phyloP scores from a whole-genome alignment of 2,329 filamentous ascomycete species.

The Stemphylium vesicarium region DNA sequence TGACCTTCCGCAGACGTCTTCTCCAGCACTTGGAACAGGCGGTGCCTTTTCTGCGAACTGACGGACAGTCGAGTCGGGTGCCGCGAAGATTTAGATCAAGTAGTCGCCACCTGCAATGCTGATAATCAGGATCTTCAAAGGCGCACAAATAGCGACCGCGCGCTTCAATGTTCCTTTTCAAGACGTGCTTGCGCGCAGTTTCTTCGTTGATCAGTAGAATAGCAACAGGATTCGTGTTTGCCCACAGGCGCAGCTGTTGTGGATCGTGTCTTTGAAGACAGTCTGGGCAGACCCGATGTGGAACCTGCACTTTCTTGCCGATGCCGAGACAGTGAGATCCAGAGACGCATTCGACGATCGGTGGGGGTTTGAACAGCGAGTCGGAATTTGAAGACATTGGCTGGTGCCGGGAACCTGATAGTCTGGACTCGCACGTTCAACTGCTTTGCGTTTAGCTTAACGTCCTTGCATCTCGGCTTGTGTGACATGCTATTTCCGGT shows the following conservation, averaged over 20 bases:
- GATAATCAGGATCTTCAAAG: slow-evolving; percentile 35
- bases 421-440: slow-evolving; percentile 19
- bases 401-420: slow-evolving; percentile 20
- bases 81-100: slow-evolving; percentile 34
- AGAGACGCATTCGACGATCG: slow-evolving; percentile 32
- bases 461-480: slow-evolving; percentile 23
- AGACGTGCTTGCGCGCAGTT: slow-evolving; percentile 22
- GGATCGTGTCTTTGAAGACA: slow-evolving; percentile 36
- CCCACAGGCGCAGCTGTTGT: slow-evolving; percentile 30
- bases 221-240: slow-evolving; percentile 21
- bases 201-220: slow-evolving; percentile 27
- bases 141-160: slow-evolving; percentile 29
- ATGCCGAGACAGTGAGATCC: slow-evolving; percentile 33
- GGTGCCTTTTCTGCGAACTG: slow-evolving; percentile 28
- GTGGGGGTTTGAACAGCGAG: slow-evolving; percentile 31
- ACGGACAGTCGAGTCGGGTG: slow-evolving; percentile 24
- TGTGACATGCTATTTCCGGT: slow-evolving; percentile 12
- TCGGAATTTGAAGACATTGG: slow-evolving; percentile 25
- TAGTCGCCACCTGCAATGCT: slow-evolving; percentile 33
- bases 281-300: slow-evolving; percentile 28
- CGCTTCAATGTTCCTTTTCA: slow-evolving; percentile 34
- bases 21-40: slow-evolving; percentile 36
- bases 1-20: slow-evolving; percentile 30
- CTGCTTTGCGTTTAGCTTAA: slow-evolving; percentile 25
- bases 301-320: slow-evolving; percentile 32